Base-by-base conservation (phyloP, 331 rosid species). In the Malus hybrid region DNA sequence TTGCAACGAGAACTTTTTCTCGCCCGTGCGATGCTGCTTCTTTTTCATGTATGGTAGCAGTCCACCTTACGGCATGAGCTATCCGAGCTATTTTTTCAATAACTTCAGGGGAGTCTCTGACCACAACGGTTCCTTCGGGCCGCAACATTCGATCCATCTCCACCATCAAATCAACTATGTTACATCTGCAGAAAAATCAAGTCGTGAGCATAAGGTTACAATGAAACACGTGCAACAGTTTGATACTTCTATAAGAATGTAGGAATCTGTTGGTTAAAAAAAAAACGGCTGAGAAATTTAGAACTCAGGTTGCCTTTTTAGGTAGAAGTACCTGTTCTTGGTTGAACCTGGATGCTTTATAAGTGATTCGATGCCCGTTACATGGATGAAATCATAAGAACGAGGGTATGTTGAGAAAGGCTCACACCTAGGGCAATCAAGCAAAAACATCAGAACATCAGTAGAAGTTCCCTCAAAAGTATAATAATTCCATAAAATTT, bases 381-480 rank as follows among this genome's bases (percentile, higher is more conserved):
- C 97, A 31, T 95, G 99, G 80, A 95, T 89, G 69, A 95, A 83
- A 68, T 95, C 99, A 70, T 92, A 92, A 48, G 91, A 81, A 59
- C 99, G 97, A 46, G 99, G 99, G 81, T 95, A 95, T 0, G 99
- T 95, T 22, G 99, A 95, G 89, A 95, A 95, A 57, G 99, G 99
- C 81, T 95, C 99, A 71, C 99, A 95, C 99, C 99, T 95, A 83
- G 34, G 71, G 83, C 74, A 72, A 80, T 74, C 76, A 81, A 77
- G 55, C 65, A 67, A 62, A 71, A 71, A 63, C 71, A 55, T 80
- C 63, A 69, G 72, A 5, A 18, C 75, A 76, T 55, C 80, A 57
- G 76, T 22, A 61, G 59, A 68, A 70, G 16, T 57, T 67, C 28
- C 33, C 46, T 9, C 13, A 42, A 42, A 61, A 28, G 19, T 62